A percentile compares a stretch with the other conserved stretches of the same genome.
phyloP scores from a whole-genome alignment of 2,329 filamentous ascomycete species.

The Phialophora chinensis region DNA sequence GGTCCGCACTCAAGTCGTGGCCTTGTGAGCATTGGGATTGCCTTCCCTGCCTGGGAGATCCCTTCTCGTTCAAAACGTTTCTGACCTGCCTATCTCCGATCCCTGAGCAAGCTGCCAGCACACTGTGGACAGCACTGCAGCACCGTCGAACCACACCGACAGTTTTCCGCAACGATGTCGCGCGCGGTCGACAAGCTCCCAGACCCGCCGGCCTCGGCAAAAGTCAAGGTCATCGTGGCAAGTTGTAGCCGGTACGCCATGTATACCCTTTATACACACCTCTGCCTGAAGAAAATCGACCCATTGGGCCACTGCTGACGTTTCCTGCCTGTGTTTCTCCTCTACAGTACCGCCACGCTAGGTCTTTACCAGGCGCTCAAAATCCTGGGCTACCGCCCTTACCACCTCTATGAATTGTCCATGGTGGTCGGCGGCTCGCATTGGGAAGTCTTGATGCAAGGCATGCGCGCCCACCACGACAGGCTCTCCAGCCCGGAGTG shows the following conservation, averaged over 20 bases:
- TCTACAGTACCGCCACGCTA: conserved; percentile 13
- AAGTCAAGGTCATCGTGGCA: conserved; percentile 14
- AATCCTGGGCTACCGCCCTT: conserved; percentile 12
- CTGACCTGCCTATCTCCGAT: not conserved
- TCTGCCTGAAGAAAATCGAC: not conserved
- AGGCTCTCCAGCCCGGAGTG: not conserved
- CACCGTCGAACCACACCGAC: not conserved
- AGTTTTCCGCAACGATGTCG: conserved; percentile 4
- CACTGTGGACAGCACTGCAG: not conserved
- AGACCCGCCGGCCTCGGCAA: conserved; percentile 1
- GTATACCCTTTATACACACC: not conserved
- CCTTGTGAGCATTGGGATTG: not conserved
- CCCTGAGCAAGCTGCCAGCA: not conserved
- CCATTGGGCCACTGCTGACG: not conserved
- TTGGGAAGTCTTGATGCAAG: conserved; percentile 12
- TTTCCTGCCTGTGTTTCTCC: not conserved
- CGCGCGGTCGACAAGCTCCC: conserved; percentile 12
- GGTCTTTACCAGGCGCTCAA: conserved; percentile 17
- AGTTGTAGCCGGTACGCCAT: conserved; percentile 12
- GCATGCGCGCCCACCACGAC: conserved; percentile 1
- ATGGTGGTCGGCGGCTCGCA: conserved; percentile 4
- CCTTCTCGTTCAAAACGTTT: not conserved
- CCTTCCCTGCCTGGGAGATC: not conserved
- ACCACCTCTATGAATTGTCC: conserved; percentile 16
- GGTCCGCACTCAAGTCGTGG: not conserved